Percentiles rank a stretch among this genome's conserved stretches.
Conservation (phyloP, 805 yeast species). For the Saturnispora mendoncae region DNA sequence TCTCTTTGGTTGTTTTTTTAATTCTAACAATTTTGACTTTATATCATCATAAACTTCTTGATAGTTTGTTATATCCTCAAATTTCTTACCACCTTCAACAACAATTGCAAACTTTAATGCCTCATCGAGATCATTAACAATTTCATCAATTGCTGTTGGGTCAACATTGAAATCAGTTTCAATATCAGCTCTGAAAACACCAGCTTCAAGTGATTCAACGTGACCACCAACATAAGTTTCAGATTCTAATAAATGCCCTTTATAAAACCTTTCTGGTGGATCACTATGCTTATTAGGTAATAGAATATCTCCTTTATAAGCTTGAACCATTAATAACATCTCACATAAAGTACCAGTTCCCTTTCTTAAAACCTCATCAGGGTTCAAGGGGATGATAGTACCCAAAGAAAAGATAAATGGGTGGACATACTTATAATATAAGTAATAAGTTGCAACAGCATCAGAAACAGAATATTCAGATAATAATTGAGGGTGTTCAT, state of each 20-base stretch:
- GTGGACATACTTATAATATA: conserved; percentile 93
- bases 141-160: conserved; percentile 72
- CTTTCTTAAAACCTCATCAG: conserved; percentile 90
- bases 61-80: conserved; percentile 74
- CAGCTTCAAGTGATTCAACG: conserved; percentile 95
- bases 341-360: conserved; percentile 99
- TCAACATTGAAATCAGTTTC: conserved; percentile 68
- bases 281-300: conserved; percentile 92
- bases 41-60: conserved; percentile 64
- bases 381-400: conserved; percentile 90
- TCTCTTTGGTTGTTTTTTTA: conserved; percentile 56
- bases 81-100: conserved; percentile 63
- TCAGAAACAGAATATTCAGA: conserved; percentile 98
- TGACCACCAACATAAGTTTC: conserved; percentile 99
- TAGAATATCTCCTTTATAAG: conserved; percentile 65
- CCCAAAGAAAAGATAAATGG: conserved; percentile 94
- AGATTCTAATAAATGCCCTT: conserved; percentile 87
- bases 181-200: conserved; percentile 90
- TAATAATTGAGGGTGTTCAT: conserved; percentile 81
- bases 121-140: conserved; percentile 59
- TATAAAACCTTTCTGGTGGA: conserved; percentile 88
- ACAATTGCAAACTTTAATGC: conserved; percentile 78
- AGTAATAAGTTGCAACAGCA: conserved; percentile 96
- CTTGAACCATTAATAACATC: conserved; percentile 95
- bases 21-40: conserved; percentile 41